phyloP scores from a whole-genome alignment of 2,329 filamentous ascomycete genomes.

The Paraphoma chrysanthemicola region DNA sequence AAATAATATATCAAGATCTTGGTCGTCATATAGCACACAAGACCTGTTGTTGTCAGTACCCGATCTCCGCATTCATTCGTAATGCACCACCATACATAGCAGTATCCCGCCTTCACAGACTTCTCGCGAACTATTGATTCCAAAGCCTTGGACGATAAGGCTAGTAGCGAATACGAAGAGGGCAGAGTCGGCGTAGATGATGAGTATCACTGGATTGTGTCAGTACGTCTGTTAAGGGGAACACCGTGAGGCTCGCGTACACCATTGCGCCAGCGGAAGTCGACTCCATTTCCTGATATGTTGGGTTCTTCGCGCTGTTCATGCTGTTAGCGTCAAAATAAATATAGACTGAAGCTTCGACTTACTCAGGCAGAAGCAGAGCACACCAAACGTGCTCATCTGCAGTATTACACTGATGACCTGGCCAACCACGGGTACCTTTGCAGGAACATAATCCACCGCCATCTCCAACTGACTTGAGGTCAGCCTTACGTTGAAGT shows the following conservation, averaged over 20 bases:
- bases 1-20: conserved; percentile 73
- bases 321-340: neutral
- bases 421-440: conserved; percentile 29
- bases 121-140: conserved; percentile 58
- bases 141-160: conserved; percentile 64
- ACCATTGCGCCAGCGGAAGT: conserved; percentile 29
- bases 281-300: conserved; percentile 26
- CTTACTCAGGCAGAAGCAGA: conserved; percentile 26
- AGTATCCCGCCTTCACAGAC: conserved; percentile 67
- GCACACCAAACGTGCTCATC: conserved; percentile 29
- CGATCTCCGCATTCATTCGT: neutral
- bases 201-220: conserved; percentile 60
- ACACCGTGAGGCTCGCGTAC: conserved; percentile 5
- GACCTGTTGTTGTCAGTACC: conserved; percentile 27
- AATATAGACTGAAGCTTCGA: neutral
- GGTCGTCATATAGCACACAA: conserved; percentile 68
- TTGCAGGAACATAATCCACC: conserved; percentile 14
- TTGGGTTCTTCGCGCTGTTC: conserved; percentile 31
- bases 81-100: conserved; percentile 52
- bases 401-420: conserved; percentile 31
- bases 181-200: conserved; percentile 67
- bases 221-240: neutral
- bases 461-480: neutral
- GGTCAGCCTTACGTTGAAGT: neutral
- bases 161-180: conserved; percentile 65